Evolutionary conservation across 2,329 filamentous ascomycete species (phyloP), one percentile per base, ranked within the genome.

Genomic region (Nigrospora osmanthi): DNA sequence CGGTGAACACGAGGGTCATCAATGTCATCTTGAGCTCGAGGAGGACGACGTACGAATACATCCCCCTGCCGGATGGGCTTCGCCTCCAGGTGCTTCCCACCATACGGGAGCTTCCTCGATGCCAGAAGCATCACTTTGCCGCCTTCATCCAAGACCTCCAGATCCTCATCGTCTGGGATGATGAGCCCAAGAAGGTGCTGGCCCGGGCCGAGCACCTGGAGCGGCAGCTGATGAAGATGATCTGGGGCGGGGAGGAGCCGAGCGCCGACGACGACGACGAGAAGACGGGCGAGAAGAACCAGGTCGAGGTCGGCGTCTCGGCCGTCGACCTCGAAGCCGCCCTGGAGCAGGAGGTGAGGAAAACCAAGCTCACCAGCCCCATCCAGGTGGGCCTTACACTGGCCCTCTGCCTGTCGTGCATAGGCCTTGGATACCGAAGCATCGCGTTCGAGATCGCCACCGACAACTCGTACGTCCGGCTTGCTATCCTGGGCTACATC

Each of bases 61-160:
- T 85, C 11, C 78, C 81, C 11, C 64, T 85, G 14, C 61, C 70
- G 14, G 68, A 74, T 43, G 78, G 76, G 4, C 69, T 83, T 15
- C 75, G 75, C 23, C 62, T 85, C 7, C 82, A 86, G 55, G 75
- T 85, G 5, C 64, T 85, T 17, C 73, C 73, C 2, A 73, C 72
- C 40, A 72, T 84, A 46, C 64, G 67, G 3, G 71, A 76, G 40
- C 65, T 86, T 5, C 75, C 77, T 1, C 62, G 68, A 19, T 83
- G 78, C 52, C 73, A 81, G 56, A 80, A 81, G 57, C 78, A 82
- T 60, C 79, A 83, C 49, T 82, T 80, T 54, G 79, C 76, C n/a
- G 79, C 80, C 10, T 83, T 83, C 57, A 75, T 83, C 42, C 68
- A 73, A 47, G 76, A 81, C 50, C 65, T 69, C n/a, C 67, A 69